Conservation (phyloP, 2,329 filamentous ascomycete species). For the Venturia aucupariae region DNA sequence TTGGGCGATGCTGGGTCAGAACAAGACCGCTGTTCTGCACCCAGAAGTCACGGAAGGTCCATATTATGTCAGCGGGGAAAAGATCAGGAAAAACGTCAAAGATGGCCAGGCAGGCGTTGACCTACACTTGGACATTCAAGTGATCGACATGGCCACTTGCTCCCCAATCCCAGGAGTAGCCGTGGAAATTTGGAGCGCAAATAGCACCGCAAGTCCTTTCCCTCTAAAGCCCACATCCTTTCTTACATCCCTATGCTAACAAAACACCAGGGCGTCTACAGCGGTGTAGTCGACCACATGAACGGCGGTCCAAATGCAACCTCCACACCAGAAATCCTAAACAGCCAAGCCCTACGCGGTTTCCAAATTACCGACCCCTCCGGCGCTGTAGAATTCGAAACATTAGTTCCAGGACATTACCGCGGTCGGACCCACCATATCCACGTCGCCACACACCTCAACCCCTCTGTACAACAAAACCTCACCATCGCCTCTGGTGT, state of each 20-base stretch:
- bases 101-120: slow-evolving; percentile 41
- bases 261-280: slow-evolving; percentile 24
- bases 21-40: slow-evolving; percentile 27
- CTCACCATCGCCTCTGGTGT: slow-evolving; percentile 40
- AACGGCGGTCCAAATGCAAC: slow-evolving; percentile 34
- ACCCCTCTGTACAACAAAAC: slow-evolving; percentile 34
- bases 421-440: slow-evolving; percentile 22
- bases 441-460: slow-evolving; percentile 26
- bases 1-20: slow-evolving; percentile 22
- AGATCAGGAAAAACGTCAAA: slow-evolving; percentile 40
- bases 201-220: slow-evolving; percentile 14
- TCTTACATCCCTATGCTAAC: background rate
- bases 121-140: slow-evolving; percentile 43
- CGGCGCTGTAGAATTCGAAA: slow-evolving; percentile 35
- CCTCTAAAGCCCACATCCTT: background rate
- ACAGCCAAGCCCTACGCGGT: slow-evolving; percentile 31
- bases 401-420: slow-evolving; percentile 40
- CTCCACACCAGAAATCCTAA: slow-evolving; percentile 20
- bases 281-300: slow-evolving; percentile 18
- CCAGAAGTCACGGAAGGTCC: slow-evolving; percentile 26
- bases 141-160: slow-evolving; percentile 47
- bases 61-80: slow-evolving; percentile 41
- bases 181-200: slow-evolving; percentile 45
- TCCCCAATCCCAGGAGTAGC: slow-evolving; percentile 39
- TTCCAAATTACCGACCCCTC: slow-evolving; percentile 33